Percentiles rank a stretch among this genome's conserved stretches.
Evolutionary conservation across 2,329 filamentous ascomycete genomes (phyloP).

Genomic region (Macrophomina pseudophaseolina): DNA sequence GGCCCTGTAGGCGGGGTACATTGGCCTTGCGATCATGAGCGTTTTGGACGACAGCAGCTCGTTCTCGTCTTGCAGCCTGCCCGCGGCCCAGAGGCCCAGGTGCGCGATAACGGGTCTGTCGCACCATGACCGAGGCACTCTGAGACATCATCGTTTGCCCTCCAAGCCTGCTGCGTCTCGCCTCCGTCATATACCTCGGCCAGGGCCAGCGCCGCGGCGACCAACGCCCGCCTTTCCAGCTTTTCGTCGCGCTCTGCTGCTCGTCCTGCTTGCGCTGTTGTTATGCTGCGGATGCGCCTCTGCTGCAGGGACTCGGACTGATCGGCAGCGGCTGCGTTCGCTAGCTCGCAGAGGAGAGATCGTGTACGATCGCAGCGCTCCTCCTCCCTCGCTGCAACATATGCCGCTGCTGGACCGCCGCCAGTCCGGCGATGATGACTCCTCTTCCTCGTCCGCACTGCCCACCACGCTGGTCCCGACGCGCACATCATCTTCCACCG

Average conservation of each 20-base stretch:
- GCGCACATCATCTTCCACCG: slow-evolving; percentile 4
- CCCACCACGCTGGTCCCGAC: slow-evolving; percentile 22
- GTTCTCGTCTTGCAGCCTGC: slow-evolving; percentile 26
- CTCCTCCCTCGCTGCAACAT: slow-evolving; percentile 12
- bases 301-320: slow-evolving; percentile 24
- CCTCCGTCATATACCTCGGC: slow-evolving; percentile 17
- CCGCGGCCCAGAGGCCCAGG: slow-evolving; percentile 16
- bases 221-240: neutral
- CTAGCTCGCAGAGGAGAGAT: slow-evolving; percentile 24
- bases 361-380: slow-evolving; percentile 22
- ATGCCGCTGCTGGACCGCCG: slow-evolving; percentile 25
- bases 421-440: slow-evolving; percentile 15
- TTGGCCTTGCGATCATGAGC: slow-evolving; percentile 16
- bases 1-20: slow-evolving; percentile 17
- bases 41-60: slow-evolving; percentile 15
- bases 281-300: slow-evolving; percentile 21
- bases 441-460: slow-evolving; percentile 11
- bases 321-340: slow-evolving; percentile 23
- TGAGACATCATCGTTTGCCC: slow-evolving; percentile 13
- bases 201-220: neutral
- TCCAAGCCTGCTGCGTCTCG: slow-evolving; percentile 10
- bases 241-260: slow-evolving; percentile 1
- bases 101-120: slow-evolving; percentile 21
- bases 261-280: slow-evolving; percentile 23
- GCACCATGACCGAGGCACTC: slow-evolving; percentile 22